Evolutionary conservation across 139 green algal species (phyloP).

Genomic region (Microglena sp.): DNA sequence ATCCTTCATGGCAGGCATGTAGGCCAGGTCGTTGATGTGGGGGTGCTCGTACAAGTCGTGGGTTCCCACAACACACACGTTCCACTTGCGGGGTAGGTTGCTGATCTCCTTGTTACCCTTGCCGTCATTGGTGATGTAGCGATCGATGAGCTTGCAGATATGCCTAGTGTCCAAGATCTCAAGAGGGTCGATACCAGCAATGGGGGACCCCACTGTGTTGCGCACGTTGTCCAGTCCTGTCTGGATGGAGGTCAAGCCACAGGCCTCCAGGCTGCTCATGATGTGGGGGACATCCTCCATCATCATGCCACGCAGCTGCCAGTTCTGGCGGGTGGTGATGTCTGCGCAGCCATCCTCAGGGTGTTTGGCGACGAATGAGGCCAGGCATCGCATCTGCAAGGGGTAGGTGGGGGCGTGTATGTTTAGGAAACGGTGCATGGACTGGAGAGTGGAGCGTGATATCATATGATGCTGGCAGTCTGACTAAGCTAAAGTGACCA

Average conservation of each 20-base stretch:
- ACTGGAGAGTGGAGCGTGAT: too few relatives aligned
- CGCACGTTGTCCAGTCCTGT: constrained; percentile 89
- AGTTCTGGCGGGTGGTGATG: constrained; percentile 95
- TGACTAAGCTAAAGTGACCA: too few relatives aligned
- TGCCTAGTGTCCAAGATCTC: constrained; percentile 80
- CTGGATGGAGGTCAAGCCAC: constrained; percentile 71
- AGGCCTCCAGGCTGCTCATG: constrained; percentile 43
- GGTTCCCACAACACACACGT: constrained; percentile 61
- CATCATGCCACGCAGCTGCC: constrained; percentile 87
- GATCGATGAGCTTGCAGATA: constrained; percentile 11
- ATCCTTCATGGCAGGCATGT: constrained; percentile 8
- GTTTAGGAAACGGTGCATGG: too few relatives aligned
- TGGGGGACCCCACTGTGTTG: constrained; percentile 13
- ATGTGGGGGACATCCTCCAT: constrained; percentile 59
- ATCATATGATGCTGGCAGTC: too few relatives aligned
- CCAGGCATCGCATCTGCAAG: constrained; percentile 6
- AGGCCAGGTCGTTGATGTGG: constrained; percentile 96
- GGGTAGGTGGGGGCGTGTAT: too few relatives aligned
- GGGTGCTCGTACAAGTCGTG: constrained; percentile 93
- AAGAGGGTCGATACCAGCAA: constrained; percentile 68
- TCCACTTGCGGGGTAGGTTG: constrained; percentile 96
- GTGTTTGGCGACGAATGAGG: constrained; percentile 8
- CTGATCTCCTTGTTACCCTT: constrained; percentile 73
- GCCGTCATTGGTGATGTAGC: constrained; percentile 10
- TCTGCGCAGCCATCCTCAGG: constrained; percentile 76